Conservation (phyloP, 148 eudicot genomes). For the Silene latifolia region DNA sequence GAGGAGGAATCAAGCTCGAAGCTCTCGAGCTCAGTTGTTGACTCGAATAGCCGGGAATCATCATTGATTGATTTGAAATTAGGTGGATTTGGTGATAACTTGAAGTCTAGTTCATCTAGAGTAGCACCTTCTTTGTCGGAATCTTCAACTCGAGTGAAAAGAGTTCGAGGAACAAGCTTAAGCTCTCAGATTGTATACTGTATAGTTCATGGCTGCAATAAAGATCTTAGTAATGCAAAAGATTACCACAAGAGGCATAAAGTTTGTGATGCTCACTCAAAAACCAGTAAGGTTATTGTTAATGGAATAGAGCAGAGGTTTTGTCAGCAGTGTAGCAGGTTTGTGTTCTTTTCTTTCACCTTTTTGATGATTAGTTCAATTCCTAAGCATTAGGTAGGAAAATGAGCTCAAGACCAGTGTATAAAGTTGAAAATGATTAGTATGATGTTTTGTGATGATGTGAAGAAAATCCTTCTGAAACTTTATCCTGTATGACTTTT, state of each 20-base stretch:
- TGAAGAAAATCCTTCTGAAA: too few species aligned
- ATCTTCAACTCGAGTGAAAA: slow-evolving; percentile 40
- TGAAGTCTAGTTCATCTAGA: slow-evolving; percentile 25
- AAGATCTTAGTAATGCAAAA: slow-evolving; percentile 66
- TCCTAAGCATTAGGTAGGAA: not conserved
- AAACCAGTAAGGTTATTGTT: slow-evolving; percentile 70
- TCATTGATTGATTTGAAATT: slow-evolving; percentile 52
- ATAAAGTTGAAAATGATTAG: not conserved
- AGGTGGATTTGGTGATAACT: slow-evolving; percentile 43
- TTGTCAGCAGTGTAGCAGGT: slow-evolving; percentile 99
- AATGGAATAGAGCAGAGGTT: slow-evolving; percentile 83
- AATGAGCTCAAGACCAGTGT: not conserved
- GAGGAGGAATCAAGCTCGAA: slow-evolving; percentile 38
- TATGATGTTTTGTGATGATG: not conserved
- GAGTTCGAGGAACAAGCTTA: slow-evolving; percentile 32
- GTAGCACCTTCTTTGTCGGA: slow-evolving; percentile 32
- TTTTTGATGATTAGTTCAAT: not conserved
- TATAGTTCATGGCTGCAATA: slow-evolving; percentile 73
- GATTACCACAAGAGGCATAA: slow-evolving; percentile 82
- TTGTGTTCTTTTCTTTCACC: slow-evolving; percentile 18
- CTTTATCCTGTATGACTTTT: not conserved
- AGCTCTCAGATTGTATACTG: slow-evolving; percentile 45
- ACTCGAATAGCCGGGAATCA: slow-evolving; percentile 39
- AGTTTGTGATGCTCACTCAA: slow-evolving; percentile 89
- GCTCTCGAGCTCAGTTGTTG: slow-evolving; percentile 40